A percentile compares a stretch with the other conserved stretches of the same genome.
These are phyloP conservation scores for Colletotrichum liriopes DNA, from an alignment of 2,329 filamentous ascomycete species.

Conservation along the genomic window DNA sequence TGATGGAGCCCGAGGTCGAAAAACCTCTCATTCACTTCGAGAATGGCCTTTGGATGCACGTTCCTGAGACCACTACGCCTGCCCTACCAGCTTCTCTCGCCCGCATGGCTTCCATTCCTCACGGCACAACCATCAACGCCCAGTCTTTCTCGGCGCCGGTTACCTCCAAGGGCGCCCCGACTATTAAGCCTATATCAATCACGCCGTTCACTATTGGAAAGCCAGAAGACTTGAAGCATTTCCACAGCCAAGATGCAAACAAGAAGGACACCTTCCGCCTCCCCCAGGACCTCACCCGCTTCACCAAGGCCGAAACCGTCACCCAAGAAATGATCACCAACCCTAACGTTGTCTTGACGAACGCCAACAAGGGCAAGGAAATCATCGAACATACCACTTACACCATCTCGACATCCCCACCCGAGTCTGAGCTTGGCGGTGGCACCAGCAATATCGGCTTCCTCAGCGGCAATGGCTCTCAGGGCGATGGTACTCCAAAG, in stretches of 20 bases:
- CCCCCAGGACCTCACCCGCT: slow-evolving; percentile 50
- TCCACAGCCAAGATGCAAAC: not conserved
- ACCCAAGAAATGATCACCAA: slow-evolving; percentile 51
- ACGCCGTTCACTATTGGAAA: slow-evolving; percentile 46
- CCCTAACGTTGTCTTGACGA: slow-evolving; percentile 49
- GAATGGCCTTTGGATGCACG: slow-evolving; percentile 57
- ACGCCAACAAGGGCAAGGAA: slow-evolving; percentile 50
- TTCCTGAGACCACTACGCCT: slow-evolving; percentile 49
- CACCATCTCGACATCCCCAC: slow-evolving; percentile 47
- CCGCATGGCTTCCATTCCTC: slow-evolving; percentile 60
- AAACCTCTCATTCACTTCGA: slow-evolving; percentile 57
- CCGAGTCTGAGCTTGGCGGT: slow-evolving; percentile 47
- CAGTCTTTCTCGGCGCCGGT: slow-evolving; percentile 49
- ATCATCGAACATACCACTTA: slow-evolving; percentile 52
- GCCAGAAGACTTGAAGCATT: not conserved
- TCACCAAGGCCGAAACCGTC: slow-evolving; percentile 51
- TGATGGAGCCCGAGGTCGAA: slow-evolving; percentile 48
- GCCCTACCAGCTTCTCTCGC: slow-evolving; percentile 47
- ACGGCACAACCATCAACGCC: slow-evolving; percentile 61
- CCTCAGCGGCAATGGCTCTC: slow-evolving; percentile 44
- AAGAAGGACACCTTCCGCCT: slow-evolving; percentile 45
- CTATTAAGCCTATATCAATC: slow-evolving; percentile 46
- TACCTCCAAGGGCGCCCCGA: slow-evolving; percentile 43
- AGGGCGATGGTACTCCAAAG: not conserved
- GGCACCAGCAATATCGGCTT: slow-evolving; percentile 53